Evolutionary conservation across 139 green algal species (phyloP).

Genomic region (Spirogloea muscicola): DNA sequence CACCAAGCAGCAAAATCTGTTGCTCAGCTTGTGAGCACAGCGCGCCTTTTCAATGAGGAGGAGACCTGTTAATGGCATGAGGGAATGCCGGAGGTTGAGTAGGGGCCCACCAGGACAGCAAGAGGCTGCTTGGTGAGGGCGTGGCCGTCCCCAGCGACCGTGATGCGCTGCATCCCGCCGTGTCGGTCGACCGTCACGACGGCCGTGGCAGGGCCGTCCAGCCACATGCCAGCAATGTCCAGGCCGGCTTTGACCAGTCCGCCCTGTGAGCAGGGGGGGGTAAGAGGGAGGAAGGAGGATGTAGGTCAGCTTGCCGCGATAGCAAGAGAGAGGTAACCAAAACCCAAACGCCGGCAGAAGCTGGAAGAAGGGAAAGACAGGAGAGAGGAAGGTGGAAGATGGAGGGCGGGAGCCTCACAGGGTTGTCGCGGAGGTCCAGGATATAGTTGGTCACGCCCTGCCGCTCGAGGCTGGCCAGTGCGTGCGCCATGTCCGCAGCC

Average conservation of each 20-base stretch:
- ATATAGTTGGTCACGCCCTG: slow-evolving; percentile 75
- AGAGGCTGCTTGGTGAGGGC: slow-evolving; percentile 59
- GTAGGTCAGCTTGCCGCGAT: too few relatives aligned
- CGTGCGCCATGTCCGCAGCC: slow-evolving; percentile 45
- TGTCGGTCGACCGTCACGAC: slow-evolving; percentile 48
- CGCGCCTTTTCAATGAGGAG: too few relatives aligned
- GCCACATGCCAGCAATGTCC: slow-evolving; percentile 67
- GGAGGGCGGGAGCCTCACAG: too few relatives aligned
- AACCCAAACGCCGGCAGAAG: too few relatives aligned
- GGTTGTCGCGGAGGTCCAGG: slow-evolving; percentile 90
- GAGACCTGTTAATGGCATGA: too few relatives aligned
- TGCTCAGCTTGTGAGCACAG: too few relatives aligned
- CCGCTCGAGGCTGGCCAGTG: slow-evolving; percentile 68
- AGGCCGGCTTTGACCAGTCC: slow-evolving; percentile 74
- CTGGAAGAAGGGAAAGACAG: too few relatives aligned
- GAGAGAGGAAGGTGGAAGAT: too few relatives aligned
- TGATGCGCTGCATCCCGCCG: slow-evolving; percentile 16
- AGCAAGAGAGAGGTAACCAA: too few relatives aligned
- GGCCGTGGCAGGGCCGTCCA: slow-evolving; percentile 50
- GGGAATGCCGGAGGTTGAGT: too few relatives aligned
- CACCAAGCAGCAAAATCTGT: too few relatives aligned
- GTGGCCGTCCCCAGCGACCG: not conserved
- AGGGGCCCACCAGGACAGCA: slow-evolving; percentile 68
- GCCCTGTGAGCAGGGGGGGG: slow-evolving; percentile 52
- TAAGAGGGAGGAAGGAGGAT: too few relatives aligned